These are phyloP conservation scores for Agaricus blazei DNA, from an alignment of 768 basidiomycete species.

Conservation along the genomic window DNA sequence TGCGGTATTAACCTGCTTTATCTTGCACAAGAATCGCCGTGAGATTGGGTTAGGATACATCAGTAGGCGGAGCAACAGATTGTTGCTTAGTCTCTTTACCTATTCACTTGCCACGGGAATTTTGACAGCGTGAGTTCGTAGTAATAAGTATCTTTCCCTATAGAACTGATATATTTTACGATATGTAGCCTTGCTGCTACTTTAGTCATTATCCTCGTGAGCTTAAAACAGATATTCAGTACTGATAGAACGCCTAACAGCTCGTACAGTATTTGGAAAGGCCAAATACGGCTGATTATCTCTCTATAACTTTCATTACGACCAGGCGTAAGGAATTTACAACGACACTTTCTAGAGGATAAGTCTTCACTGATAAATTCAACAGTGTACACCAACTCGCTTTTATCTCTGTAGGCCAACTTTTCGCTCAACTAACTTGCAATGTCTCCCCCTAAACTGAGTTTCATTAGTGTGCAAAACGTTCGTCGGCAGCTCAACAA, in stretches of 20 bases:
- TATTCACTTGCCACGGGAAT: constrained; percentile 28
- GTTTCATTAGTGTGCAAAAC: not conserved
- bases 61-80: constrained; percentile 16
- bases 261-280: constrained; percentile 22
- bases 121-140: constrained; percentile 20
- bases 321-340: constrained; percentile 20
- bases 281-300: constrained; percentile 24
- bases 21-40: constrained; percentile 23
- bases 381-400: constrained; percentile 17
- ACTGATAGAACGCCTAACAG: not conserved
- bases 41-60: constrained; percentile 17
- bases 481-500: not conserved
- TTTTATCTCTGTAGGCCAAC: constrained; percentile 14
- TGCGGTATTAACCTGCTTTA: constrained; percentile 25
- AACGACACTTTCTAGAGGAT: not conserved
- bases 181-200: constrained; percentile 22
- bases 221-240: not conserved
- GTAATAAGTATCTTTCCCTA: not conserved
- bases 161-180: not conserved
- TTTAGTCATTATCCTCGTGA: constrained; percentile 23
- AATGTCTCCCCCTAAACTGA: not conserved
- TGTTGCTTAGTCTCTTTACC: constrained; percentile 23
- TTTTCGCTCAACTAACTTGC: not conserved
- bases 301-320: constrained; percentile 25
- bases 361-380: not conserved